Evolutionary conservation across 169 alveolate species (phyloP).

Genomic region (Blepharisma undulans): DNA sequence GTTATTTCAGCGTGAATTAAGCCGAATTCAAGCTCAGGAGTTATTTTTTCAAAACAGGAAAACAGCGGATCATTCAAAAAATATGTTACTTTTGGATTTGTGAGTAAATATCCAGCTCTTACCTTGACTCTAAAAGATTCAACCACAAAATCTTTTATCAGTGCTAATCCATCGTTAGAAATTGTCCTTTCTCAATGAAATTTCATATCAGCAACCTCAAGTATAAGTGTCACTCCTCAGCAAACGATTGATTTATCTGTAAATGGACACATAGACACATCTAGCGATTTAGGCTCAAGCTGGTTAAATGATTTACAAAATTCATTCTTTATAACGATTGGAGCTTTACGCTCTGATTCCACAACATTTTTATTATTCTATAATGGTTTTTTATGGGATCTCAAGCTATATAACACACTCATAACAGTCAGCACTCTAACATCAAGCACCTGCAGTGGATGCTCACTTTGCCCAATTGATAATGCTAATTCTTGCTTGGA

Average conservation of each 20-base stretch:
- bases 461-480: neutral
- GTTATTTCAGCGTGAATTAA: neutral
- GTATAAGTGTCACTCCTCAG: neutral
- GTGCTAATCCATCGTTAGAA: neutral
- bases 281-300: neutral
- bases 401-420: neutral
- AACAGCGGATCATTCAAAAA: neutral
- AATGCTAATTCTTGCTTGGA: neutral
- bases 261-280: neutral
- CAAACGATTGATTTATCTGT: neutral
- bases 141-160: neutral
- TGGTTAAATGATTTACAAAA: neutral
- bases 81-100: neutral
- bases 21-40: neutral
- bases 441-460: neutral
- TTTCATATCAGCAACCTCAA: neutral
- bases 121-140: neutral
- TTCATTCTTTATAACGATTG: neutral
- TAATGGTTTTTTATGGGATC: neutral
- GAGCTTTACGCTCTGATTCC: neutral
- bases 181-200: neutral
- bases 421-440: neutral
- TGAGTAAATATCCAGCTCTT: neutral
- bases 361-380: neutral
- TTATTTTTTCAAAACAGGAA: neutral